phyloP scores from a whole-genome alignment of 306 rosid species.

The Gleditsia sinensis region DNA sequence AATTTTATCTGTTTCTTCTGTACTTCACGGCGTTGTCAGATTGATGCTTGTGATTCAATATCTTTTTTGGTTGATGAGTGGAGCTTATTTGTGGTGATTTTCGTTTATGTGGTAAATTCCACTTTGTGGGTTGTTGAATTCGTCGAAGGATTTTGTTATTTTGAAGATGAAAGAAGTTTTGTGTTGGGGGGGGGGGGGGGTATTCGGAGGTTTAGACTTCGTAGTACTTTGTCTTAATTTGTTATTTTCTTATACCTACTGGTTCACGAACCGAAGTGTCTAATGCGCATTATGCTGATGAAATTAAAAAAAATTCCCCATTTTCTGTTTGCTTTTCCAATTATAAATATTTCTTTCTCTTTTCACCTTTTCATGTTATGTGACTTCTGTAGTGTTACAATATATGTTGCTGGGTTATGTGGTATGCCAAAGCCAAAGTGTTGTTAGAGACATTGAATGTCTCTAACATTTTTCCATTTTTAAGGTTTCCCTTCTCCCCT shows the following conservation, averaged over 20 bases:
- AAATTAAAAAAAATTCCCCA: neutral
- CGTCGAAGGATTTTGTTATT: neutral
- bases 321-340: neutral
- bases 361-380: neutral
- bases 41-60: neutral
- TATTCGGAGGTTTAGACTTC: slow-evolving; percentile 7
- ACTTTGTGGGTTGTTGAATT: slow-evolving; percentile 28
- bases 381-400: neutral
- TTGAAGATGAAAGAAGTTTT: neutral
- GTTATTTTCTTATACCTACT: neutral
- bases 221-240: neutral
- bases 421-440: neutral
- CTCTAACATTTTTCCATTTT: neutral
- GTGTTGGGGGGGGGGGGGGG: neutral
- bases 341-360: neutral
- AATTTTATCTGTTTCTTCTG: neutral
- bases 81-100: slow-evolving; percentile 6
- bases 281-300: neutral
- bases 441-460: too few species aligned
- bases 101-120: neutral
- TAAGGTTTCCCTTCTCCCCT: neutral
- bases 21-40: neutral
- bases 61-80: neutral
- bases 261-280: neutral
- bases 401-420: neutral